A percentile compares a stretch with the other conserved stretches of the same genome.
phyloP scores from a whole-genome alignment of 2,329 filamentous ascomycete species.

The Fusarium sacchari region DNA sequence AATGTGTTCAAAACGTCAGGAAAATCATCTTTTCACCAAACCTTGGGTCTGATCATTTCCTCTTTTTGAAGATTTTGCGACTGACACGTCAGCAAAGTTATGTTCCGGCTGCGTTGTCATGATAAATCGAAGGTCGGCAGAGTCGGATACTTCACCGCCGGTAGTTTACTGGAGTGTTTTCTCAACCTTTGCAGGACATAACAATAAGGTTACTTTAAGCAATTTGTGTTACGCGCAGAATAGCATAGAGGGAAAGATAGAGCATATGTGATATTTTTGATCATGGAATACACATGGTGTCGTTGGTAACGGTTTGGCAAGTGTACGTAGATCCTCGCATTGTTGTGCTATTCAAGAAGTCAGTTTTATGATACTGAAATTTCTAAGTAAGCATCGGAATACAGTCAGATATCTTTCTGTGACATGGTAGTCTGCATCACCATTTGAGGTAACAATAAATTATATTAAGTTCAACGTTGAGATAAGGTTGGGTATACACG shows the following conservation, averaged over 20 bases:
- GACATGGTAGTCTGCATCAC: background rate
- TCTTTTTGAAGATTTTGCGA: background rate
- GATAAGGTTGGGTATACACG: slow-evolving; percentile 6
- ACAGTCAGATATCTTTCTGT: background rate
- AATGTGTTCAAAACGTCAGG: background rate
- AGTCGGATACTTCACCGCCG: background rate
- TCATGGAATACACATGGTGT: background rate
- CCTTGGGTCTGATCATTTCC: background rate
- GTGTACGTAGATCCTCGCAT: background rate
- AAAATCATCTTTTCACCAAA: background rate
- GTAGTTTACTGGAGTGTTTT: background rate
- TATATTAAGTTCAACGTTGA: background rate
- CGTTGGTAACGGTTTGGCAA: background rate
- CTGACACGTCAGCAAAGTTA: background rate
- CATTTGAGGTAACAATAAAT: background rate
- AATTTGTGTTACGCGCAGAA: background rate
- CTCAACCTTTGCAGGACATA: background rate
- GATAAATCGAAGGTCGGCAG: background rate
- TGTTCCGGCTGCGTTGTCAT: background rate
- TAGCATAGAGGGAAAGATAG: background rate
- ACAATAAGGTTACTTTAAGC: background rate
- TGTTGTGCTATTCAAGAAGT: background rate
- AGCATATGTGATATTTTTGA: background rate
- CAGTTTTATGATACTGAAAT: background rate
- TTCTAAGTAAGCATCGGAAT: background rate